phyloP scores from a whole-genome alignment of 2,329 filamentous ascomycete species.

The Stenocarpella maydis region DNA sequence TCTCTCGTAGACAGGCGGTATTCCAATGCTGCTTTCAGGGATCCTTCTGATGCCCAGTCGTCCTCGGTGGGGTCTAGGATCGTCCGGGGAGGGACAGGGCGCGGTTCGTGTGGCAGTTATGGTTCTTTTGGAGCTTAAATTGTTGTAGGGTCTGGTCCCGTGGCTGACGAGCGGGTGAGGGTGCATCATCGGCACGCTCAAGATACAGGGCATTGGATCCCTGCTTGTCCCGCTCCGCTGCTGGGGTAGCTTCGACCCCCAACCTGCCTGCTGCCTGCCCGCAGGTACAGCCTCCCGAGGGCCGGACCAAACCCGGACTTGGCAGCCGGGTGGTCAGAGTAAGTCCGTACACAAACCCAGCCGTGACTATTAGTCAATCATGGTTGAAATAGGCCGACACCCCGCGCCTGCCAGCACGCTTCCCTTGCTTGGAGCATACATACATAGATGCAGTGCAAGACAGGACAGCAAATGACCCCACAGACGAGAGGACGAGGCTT shows the following conservation, averaged over 20 bases:
- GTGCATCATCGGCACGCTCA: background rate
- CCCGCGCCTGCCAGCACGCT: slow-evolving; percentile 9
- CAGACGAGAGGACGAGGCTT: background rate
- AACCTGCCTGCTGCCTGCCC: slow-evolving; percentile 19
- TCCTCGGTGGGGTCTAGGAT: background rate
- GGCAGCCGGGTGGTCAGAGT: background rate
- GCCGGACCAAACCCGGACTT: slow-evolving; percentile 12
- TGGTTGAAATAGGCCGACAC: background rate
- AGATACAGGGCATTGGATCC: background rate
- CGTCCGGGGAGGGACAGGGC: background rate
- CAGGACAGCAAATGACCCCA: background rate
- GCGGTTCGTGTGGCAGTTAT: background rate
- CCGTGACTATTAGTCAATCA: slow-evolving; percentile 15
- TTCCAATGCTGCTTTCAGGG: background rate
- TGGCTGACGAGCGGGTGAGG: slow-evolving; percentile 5
- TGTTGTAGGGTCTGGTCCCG: background rate
- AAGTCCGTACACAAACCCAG: slow-evolving; percentile 6
- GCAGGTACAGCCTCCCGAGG: background rate
- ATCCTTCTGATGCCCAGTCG: background rate
- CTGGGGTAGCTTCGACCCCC: slow-evolving; percentile 19
- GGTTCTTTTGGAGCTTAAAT: background rate
- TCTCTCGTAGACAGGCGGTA: background rate
- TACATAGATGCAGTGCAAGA: background rate
- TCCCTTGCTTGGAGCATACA: background rate
- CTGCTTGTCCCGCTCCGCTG: slow-evolving; percentile 20